These are phyloP conservation scores for Mrakia blollopis DNA, from an alignment of 768 basidiomycete genomes.

Conservation along the genomic window DNA sequence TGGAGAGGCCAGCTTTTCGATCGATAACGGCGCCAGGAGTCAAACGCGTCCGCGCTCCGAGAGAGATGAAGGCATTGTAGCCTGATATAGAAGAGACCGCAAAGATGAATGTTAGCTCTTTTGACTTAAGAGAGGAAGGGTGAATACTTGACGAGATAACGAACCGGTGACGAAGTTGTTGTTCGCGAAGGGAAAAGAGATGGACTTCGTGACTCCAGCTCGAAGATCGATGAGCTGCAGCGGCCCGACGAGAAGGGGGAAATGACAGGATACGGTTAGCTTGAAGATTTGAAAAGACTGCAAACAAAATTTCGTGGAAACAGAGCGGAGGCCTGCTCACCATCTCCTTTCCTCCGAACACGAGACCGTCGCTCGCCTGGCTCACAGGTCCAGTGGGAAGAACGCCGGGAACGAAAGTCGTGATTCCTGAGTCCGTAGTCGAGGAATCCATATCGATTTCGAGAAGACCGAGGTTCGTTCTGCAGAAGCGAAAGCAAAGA, in stretches of 20 bases:
- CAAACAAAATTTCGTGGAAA: slow-evolving; percentile 9
- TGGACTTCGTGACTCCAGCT: slow-evolving; percentile 64
- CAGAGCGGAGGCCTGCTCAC: slow-evolving; percentile 47
- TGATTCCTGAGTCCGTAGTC: slow-evolving; percentile 58
- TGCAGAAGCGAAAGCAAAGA: neutral
- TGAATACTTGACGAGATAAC: too few relatives aligned
- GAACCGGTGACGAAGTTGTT: slow-evolving; percentile 15
- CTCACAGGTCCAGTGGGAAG: slow-evolving; percentile 46
- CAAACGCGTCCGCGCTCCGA: neutral
- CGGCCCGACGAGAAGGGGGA: neutral
- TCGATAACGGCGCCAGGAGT: slow-evolving; percentile 43
- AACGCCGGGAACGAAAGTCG: slow-evolving; percentile 5
- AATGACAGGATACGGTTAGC: slow-evolving; percentile 14
- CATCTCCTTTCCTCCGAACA: slow-evolving; percentile 66
- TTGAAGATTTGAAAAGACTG: too few relatives aligned
- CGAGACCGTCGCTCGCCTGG: slow-evolving; percentile 66
- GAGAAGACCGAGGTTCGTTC: neutral
- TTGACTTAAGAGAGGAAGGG: too few relatives aligned
- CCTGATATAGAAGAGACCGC: neutral
- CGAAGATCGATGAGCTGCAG: slow-evolving; percentile 57
- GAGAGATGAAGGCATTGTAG: slow-evolving; percentile 56
- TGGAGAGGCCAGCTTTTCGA: slow-evolving; percentile 57
- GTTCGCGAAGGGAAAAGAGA: slow-evolving; percentile 43
- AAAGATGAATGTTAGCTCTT: too few relatives aligned
- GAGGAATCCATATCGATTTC: slow-evolving; percentile 49